Evolutionary conservation across 176 grass and related monocot species (phyloP).

Genomic region (Rhynchospora pubera): DNA sequence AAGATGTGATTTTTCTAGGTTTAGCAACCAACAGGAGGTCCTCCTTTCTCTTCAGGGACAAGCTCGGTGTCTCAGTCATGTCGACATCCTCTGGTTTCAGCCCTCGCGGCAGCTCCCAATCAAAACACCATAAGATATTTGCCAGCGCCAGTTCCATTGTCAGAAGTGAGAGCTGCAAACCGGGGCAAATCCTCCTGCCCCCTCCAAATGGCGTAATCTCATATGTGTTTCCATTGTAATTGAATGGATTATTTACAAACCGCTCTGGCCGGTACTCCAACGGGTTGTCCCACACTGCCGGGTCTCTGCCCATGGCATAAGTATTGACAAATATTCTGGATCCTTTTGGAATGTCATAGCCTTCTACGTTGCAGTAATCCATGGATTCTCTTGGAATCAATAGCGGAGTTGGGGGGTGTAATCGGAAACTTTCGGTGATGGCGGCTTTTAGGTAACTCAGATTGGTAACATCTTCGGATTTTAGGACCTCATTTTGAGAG

Average conservation of each 20-base stretch:
- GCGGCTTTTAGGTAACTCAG: constrained; percentile 22
- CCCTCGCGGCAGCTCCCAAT: constrained; percentile 19
- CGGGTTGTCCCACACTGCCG: constrained; percentile 12
- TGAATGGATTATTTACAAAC: constrained; percentile 5
- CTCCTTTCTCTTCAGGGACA: constrained; percentile 8
- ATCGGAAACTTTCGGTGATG: constrained; percentile 34
- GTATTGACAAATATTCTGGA: constrained; percentile 25
- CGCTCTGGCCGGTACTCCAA: constrained; percentile 21
- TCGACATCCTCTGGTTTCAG: constrained; percentile 10
- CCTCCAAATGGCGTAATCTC: constrained; percentile 13
- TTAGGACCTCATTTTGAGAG: background rate
- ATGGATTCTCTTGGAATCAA: constrained; percentile 22
- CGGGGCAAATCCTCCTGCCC: constrained; percentile 22
- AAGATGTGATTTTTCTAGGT: background rate
- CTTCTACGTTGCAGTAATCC: constrained; percentile 16
- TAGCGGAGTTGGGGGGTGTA: constrained; percentile 31
- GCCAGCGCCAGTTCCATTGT: constrained; percentile 15
- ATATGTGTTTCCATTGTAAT: constrained; percentile 8
- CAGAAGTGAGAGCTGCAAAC: background rate
- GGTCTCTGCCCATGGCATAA: constrained; percentile 35
- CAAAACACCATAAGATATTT: constrained; percentile 20
- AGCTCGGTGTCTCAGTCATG: constrained; percentile 18
- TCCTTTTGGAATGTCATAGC: constrained; percentile 23
- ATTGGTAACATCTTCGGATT: background rate
- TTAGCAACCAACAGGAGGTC: constrained; percentile 13